Base-by-base conservation (phyloP, 192 early-diverging fungal genomes). In the Chytriomyces confervae region DNA sequence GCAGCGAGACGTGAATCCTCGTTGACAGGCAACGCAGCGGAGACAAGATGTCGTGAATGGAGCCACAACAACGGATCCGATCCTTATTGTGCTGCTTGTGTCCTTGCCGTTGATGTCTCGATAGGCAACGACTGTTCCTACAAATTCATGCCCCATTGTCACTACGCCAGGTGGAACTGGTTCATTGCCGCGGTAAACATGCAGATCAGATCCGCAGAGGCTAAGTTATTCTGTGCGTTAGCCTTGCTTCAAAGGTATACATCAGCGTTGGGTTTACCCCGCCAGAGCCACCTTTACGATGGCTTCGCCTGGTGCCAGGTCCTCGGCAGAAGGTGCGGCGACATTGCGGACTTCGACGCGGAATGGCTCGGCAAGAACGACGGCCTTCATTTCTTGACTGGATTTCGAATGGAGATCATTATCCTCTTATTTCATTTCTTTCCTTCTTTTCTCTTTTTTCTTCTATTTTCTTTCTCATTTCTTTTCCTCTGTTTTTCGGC, bases 171-270 rank as follows among this genome's bases (percentile, higher is more conserved):
- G 72, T n/a, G 72, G 61, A 9, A 74, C 16, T 9, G 72, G 61
- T 45, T 74, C 72, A 11, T 8, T 48, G 3, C 72, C 72, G 36
- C 72, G 60, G 72, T 62, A 74, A 10, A 36, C 27, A 47, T 74
- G 72, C 8, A 74, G 72, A 48, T 74, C 72, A 5, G 72, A 74
- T n/a, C 72, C 72, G 44, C 72, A 74, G 18, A 74, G 72, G 5
- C 72, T 64, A 48, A n/a, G 53, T 57, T 20, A 5, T 36, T 36
- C 36, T 1, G 4, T 3, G 46, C 18, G n/a, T 7, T 20, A 20
- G 43, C 10, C 27, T 27, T 9, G 46, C 10, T 18, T 16, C 36
- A 20, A 50, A 43, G 11, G 10, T 6, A 29, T 16, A 8, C 8
- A 13, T 0, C 8, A 11, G 16, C 0, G 45, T 29, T 16, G 9